These are phyloP conservation scores for Plectosphaerella plurivora DNA, from an alignment of 2,329 filamentous ascomycete genomes.

Conservation along the genomic window DNA sequence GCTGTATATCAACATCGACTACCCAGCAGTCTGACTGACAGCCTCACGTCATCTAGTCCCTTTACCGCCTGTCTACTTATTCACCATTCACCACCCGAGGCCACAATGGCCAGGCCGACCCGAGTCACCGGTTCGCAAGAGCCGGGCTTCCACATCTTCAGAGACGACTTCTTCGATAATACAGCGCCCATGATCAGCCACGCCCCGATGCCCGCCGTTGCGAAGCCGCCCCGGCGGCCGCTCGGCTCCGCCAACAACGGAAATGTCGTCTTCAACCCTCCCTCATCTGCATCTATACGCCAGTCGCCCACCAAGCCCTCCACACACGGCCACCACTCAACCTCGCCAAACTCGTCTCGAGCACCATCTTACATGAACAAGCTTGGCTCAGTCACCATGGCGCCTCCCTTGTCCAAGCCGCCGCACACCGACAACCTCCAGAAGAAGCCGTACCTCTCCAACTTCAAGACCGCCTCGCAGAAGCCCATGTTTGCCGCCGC, in stretches of 20 bases:
- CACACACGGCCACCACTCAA: background rate
- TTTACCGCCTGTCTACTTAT: too few species aligned
- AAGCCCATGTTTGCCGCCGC: constrained; percentile 39
- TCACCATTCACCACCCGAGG: constrained; percentile 17
- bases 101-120: constrained; percentile 50
- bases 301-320: constrained; percentile 67
- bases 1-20: too few species aligned
- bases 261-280: constrained; percentile 65
- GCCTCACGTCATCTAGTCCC: too few species aligned
- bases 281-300: constrained; percentile 44
- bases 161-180: constrained; percentile 45
- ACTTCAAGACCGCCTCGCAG: constrained; percentile 52
- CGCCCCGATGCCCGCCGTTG: constrained; percentile 49
- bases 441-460: constrained; percentile 61
- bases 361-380: constrained; percentile 32
- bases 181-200: constrained; percentile 47
- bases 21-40: background rate
- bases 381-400: constrained; percentile 64
- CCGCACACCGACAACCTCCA: constrained; percentile 62
- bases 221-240: constrained; percentile 42
- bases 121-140: constrained; percentile 40
- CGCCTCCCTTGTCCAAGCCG: constrained; percentile 52
- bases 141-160: constrained; percentile 43
- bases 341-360: too few species aligned
- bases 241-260: constrained; percentile 48